Evolutionary conservation across 2,329 filamentous ascomycete genomes (phyloP).

Genomic region (Exophiala mesophila): DNA sequence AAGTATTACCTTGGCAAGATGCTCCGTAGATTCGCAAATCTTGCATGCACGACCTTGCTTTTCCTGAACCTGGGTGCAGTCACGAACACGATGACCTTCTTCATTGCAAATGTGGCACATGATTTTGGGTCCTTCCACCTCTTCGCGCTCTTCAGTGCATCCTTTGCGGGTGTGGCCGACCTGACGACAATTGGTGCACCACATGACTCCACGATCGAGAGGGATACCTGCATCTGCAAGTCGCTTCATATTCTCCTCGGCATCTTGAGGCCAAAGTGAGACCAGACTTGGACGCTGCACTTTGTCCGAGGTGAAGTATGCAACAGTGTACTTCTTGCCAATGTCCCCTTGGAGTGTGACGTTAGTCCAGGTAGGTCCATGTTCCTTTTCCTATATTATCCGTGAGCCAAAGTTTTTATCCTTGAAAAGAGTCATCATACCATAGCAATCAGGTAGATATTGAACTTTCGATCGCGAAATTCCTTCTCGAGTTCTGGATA

Average conservation of each 20-base stretch:
- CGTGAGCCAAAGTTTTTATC: conserved; percentile 5
- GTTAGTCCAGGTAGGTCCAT: conserved; percentile 42
- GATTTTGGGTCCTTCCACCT: conserved; percentile 40
- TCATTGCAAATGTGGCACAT: conserved; percentile 46
- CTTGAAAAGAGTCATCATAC: conserved; percentile 25
- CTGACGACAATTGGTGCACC: conserved; percentile 49
- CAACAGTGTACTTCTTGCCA: conserved; percentile 47
- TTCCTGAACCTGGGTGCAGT: conserved; percentile 37
- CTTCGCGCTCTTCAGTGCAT: conserved; percentile 46
- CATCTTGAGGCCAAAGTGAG: conserved; percentile 45
- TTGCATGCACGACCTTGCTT: conserved; percentile 23
- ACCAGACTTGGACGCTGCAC: conserved; percentile 44
- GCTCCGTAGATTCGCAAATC: conserved; percentile 24
- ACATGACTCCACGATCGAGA: conserved; percentile 46
- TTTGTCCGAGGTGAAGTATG: conserved; percentile 45
- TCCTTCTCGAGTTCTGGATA: conserved; percentile 48
- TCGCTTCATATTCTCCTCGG: conserved; percentile 49
- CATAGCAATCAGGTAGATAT: conserved; percentile 50
- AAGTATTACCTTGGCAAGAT: conserved; percentile 21
- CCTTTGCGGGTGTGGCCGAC: conserved; percentile 44
- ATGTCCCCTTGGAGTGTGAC: conserved; percentile 51
- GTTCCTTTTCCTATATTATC: conserved; percentile 36
- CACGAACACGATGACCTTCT: conserved; percentile 46
- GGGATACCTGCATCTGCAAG: conserved; percentile 48
- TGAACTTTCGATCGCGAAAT: conserved; percentile 45